Evolutionary conservation across 2,329 filamentous ascomycete species (phyloP), one percentile per base, ranked within the genome.

Genomic region (Mollisia scopiformis): DNA sequence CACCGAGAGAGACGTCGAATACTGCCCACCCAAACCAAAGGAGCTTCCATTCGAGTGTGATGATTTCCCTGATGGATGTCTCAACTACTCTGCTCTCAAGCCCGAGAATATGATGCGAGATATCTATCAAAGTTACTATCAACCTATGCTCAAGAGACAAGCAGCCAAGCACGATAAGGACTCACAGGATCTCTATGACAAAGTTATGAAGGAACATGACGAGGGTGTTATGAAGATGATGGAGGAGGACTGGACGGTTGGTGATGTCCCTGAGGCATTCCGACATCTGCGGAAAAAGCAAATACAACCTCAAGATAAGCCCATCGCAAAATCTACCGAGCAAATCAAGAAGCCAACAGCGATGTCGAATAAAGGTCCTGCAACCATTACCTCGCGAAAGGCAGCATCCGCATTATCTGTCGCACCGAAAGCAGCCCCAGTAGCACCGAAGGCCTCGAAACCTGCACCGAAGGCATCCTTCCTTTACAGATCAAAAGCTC

Each of bases 1-100:
- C 14, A 78, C 83, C 27, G 86, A 91, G 47, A 87, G 88, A 27
- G 93, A 97, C 57, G 86, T 94, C 62, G 95, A 98, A 79, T 97
- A 96, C 74, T 93, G 92, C 73, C 92, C 94, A 6, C 92, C 92
- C 0, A 88, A 82, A 62, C 84, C 88, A 1, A 83, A 83, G 66
- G 82, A 86, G n/a, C 77, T 86, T 11, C 84, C 85, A 0, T 91
- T 91, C 70, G 81, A 89, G 68, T 90, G 88, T 21, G 88, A 92
- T 57, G 82, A 90, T 60, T 86, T 90, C 63, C 86, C 87, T 4
- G 77, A 81, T 49, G 80, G 79, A 1, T 80, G 78, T 49, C 74
- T 88, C 37, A 86, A 81, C 1, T 84, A 87, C 53, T 79, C 86
- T 8, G 80, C 80, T 0, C 74, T 89, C 21, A 86, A 85, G 71